Evolutionary conservation across 2,329 filamentous ascomycete genomes (phyloP), one percentile per base, ranked within the genome.

Genomic region (Aspergillus terreus): DNA sequence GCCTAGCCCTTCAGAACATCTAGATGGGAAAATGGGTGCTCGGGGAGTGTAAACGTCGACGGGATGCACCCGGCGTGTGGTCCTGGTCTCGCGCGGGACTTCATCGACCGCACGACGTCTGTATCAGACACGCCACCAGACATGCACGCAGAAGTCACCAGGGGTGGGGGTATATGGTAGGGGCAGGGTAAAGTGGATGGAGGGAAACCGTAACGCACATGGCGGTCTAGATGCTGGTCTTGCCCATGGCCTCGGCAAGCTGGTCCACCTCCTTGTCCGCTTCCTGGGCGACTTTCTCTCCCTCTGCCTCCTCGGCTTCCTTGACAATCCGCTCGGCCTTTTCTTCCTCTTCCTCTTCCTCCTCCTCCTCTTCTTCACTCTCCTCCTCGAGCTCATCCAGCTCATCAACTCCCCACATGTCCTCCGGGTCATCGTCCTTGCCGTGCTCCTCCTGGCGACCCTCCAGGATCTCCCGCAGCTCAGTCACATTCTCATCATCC

Each of bases 341-440:
- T 41, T 76, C 69, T 33, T 86, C 85, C 1, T 85, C 85, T 6
- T 84, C 84, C 6, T 84, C 84, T 21, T 83, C 81, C 12, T 85
- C 85, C 11, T 85, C 86, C 3, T 86, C 85, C 21, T 86, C 84
- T 4, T 88, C 85, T 1, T 83, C 86, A 51, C 82, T 82, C 9
- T 83, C 81, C 46, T 90, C 88, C 61, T 92, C 89, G 2, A 96
- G 83, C 61, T 96, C 92, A 62, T 87, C 88, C 42, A 96, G 81
- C 65, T 88, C 88, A 67, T 96, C 92, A 21, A 96, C 72, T 38
- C 89, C 89, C 88, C 89, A 94, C 21, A 85, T 82, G 55, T 91
- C 87, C 70, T 95, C 91, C 41, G 87, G 80, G 35, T 92, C 81
- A 4, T 81, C 76, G 9, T 81, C 75, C 15, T 76, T 78, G 19